phyloP scores from a whole-genome alignment of 352 stramenopile genomes.

The Phytophthora kernoviae region DNA sequence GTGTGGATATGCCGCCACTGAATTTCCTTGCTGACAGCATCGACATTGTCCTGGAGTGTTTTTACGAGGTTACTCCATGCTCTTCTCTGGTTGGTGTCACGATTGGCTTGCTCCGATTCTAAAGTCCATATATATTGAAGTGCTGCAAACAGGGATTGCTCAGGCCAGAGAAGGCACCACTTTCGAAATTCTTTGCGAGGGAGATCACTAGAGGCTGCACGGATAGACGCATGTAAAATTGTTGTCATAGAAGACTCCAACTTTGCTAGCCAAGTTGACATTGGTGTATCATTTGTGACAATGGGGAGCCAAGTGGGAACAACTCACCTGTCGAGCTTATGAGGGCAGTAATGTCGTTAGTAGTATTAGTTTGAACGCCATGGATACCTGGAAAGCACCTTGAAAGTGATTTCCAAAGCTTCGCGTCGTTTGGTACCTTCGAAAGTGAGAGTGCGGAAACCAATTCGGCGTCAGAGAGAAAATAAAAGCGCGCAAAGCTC shows the following conservation, averaged over 20 bases:
- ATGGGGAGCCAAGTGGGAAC: conserved; percentile 68
- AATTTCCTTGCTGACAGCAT: conserved; percentile 50
- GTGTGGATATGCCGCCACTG: conserved; percentile 49
- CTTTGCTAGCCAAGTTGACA: conserved; percentile 60
- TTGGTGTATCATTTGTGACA: conserved; percentile 35
- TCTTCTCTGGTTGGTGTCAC: conserved; percentile 17
- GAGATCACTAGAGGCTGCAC: conserved; percentile 64
- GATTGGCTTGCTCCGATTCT: conserved; percentile 58
- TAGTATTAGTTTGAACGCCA: conserved; percentile 46
- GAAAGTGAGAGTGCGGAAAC: conserved; percentile 44
- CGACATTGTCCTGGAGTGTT: conserved; percentile 38
- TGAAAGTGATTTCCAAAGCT: conserved; percentile 49
- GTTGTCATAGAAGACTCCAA: conserved; percentile 68
- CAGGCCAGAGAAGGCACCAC: conserved; percentile 80
- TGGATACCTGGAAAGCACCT: conserved; percentile 69
- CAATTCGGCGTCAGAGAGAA: conserved; percentile 67
- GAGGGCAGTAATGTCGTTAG: conserved; percentile 61
- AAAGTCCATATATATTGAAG: conserved; percentile 64
- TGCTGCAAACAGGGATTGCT: conserved; percentile 67
- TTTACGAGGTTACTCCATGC: conserved; percentile 40
- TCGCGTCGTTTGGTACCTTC: conserved; percentile 16
- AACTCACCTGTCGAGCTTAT: conserved; percentile 57
- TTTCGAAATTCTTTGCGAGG: conserved; percentile 82
- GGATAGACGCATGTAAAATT: conserved; percentile 70
- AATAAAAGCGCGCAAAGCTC: conserved; percentile 72